These are phyloP conservation scores for Tuber microsphaerosporum DNA, from an alignment of 495 filamentous ascomycete genomes.

Conservation along the genomic window DNA sequence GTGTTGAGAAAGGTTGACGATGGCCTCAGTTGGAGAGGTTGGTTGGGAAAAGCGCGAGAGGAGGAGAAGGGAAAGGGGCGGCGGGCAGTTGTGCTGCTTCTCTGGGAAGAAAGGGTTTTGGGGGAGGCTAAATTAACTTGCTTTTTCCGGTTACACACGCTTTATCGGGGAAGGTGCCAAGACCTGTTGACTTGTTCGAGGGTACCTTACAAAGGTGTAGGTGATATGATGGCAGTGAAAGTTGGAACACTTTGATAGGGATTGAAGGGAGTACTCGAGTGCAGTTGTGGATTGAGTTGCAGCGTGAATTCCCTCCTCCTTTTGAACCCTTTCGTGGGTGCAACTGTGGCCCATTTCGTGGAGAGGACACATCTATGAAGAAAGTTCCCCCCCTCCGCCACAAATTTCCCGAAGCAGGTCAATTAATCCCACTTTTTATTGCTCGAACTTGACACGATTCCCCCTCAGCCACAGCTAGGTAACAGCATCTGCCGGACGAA, in stretches of 20 bases:
- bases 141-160: conserved; percentile 32
- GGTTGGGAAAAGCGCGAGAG: conserved; percentile 32
- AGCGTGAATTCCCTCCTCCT: neutral
- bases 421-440: neutral
- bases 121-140: conserved; percentile 35
- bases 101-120: conserved; percentile 2
- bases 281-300: neutral
- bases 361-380: neutral
- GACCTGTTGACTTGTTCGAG: conserved; percentile 24
- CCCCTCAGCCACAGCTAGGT: neutral
- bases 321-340: neutral
- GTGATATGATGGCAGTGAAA: neutral
- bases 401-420: neutral
- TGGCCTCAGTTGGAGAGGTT: conserved; percentile 30
- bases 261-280: neutral
- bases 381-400: neutral
- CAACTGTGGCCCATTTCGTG: neutral
- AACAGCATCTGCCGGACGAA: neutral
- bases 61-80: conserved; percentile 31
- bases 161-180: conserved; percentile 25
- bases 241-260: neutral
- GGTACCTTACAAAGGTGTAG: neutral
- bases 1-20: neutral
- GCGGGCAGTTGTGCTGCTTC: conserved; percentile 18
- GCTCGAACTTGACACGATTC: neutral